Evolutionary conservation across 2,329 filamentous ascomycete species (phyloP), one percentile per base, ranked within the genome.

Genomic region (Colletotrichum lupini): DNA sequence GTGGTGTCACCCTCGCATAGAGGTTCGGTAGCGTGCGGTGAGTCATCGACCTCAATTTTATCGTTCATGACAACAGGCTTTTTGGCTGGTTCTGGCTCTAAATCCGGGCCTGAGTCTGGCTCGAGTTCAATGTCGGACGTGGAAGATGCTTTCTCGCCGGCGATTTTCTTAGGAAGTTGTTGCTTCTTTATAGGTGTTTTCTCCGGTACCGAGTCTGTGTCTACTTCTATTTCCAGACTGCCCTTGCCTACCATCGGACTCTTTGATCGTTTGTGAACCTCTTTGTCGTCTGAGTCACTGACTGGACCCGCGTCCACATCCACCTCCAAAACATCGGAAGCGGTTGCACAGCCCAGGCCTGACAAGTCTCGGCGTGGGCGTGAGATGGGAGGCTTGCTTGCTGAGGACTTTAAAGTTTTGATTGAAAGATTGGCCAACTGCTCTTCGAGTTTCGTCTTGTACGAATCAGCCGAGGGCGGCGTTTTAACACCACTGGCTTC

Each of bases 1-100:
- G 87, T 88, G 0, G 94, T 97, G 79, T 98, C 95, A 8, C 95
- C 93, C 80, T 95, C 93, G 58, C 94, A 95, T 63, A 97, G 89
- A 7, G 81, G 64, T 35, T 67, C 65, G 11, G 61, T 57, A 22
- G 30, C 42, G 49, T 71, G 26, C 42, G 22, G 30, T 1, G 32
- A 14, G 28, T 32, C 42, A 14, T 65, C 42, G 12, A 24, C 52
- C 14, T 61, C 9, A 7, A 5, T n/a, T n/a, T 16, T 32, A 5
- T 28, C 30, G 16, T 65, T 16, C 59, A 59, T 72, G 53, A 24
- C 32, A 32, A 42, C 28, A 22, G 32, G 59, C 14, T 55, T 49
- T 16, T 64, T 32, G 6, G 42, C 30, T 16, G 32, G 30, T 37
- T 19, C 59, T 49, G 22, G 28, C 2, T 28, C 32, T 12, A 30